Evolutionary conservation across 306 rosid genomes (phyloP).

Genomic region (Glycine latifolia): DNA sequence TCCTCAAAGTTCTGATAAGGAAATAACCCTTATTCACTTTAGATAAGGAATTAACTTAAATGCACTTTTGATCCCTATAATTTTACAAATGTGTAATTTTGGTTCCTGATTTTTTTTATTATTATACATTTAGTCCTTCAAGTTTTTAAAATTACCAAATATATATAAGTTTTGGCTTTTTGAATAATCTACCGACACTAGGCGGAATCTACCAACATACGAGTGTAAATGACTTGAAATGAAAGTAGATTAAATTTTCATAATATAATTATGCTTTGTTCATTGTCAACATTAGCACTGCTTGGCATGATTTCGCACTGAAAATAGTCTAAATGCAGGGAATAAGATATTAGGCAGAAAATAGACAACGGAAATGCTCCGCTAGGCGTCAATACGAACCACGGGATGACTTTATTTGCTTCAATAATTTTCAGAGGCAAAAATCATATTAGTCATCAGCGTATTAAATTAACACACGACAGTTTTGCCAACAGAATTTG

Average conservation of each 20-base stretch:
- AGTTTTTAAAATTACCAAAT: no score
- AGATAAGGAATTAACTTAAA: no score
- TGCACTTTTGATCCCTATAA: no score
- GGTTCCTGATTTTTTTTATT: no score
- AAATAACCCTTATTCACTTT: no score
- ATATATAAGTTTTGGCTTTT: no score
- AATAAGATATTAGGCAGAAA: slow-evolving; percentile 27
- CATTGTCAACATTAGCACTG: neutral
- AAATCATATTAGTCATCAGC: neutral
- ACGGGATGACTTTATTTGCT: slow-evolving; percentile 18
- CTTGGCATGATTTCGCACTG: slow-evolving; percentile 28
- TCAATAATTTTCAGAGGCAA: neutral
- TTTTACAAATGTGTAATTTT: no score
- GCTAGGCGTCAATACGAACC: neutral
- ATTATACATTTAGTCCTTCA: no score
- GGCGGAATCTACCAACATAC: neutral
- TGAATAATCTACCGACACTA: neutral
- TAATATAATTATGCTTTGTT: neutral
- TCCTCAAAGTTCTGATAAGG: no score
- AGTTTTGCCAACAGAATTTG: slow-evolving; percentile 26
- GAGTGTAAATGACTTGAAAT: neutral
- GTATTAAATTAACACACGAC: neutral
- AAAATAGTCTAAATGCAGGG: neutral
- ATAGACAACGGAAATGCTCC: neutral
- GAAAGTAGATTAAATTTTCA: slow-evolving; percentile 3